phyloP scores from a whole-genome alignment of 176 grass and related monocot genomes.

The Dendrocalamus sinicus region DNA sequence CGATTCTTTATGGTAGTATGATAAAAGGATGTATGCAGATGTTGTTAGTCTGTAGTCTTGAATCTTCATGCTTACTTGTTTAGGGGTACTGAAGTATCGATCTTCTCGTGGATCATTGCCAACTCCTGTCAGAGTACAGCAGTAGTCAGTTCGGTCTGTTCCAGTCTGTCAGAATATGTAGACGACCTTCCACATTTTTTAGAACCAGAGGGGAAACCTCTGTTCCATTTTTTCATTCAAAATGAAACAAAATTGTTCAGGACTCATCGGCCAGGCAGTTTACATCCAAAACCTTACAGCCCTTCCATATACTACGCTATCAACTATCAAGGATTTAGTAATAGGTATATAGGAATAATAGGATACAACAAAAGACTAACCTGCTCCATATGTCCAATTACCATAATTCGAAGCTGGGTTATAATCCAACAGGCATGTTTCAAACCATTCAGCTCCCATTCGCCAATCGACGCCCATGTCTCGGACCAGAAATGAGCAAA shows the following conservation, averaged over 20 bases:
- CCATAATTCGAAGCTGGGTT: slow-evolving; percentile 95
- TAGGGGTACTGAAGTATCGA: slow-evolving; percentile 93
- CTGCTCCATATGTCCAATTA: slow-evolving; percentile 97
- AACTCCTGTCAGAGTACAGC: slow-evolving; percentile 63
- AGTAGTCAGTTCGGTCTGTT: slow-evolving; percentile 27
- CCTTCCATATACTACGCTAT: not conserved
- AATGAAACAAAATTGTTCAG: too few relatives aligned
- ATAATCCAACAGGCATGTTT: slow-evolving; percentile 87
- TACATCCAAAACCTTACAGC: too few relatives aligned
- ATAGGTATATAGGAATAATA: not conserved
- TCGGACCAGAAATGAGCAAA: slow-evolving; percentile 95
- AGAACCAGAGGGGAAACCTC: too few relatives aligned
- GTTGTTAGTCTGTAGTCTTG: not conserved
- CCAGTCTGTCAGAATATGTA: not conserved
- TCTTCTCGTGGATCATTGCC: slow-evolving; percentile 97
- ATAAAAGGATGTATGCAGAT: not conserved
- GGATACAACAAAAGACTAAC: slow-evolving; percentile 42
- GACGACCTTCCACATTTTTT: not conserved
- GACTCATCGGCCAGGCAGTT: too few relatives aligned
- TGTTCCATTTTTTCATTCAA: too few relatives aligned
- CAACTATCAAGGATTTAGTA: slow-evolving; percentile 8
- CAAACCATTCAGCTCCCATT: slow-evolving; percentile 96
- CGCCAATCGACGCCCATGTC: slow-evolving; percentile 95
- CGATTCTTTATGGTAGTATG: not conserved
- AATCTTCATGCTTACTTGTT: slow-evolving; percentile 68